Percentiles rank a stretch among this genome's conserved stretches.
phyloP scores from a whole-genome alignment of 768 basidiomycete species.

The Exidia glandulosa region DNA sequence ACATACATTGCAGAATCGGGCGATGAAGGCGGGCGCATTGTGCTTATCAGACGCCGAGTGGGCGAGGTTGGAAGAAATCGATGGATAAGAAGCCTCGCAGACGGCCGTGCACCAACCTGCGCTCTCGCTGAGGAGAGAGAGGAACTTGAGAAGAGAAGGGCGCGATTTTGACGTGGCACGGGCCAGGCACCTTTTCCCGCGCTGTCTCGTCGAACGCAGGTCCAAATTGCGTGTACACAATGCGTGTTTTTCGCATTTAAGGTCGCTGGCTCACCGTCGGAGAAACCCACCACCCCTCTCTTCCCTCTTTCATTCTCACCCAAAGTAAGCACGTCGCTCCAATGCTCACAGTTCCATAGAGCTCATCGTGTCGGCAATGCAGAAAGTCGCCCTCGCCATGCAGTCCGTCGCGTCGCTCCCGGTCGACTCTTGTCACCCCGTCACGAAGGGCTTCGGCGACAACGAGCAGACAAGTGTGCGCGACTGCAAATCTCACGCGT shows the following conservation, averaged over 20 bases:
- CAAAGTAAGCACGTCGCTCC: not conserved
- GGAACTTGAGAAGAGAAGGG: not conserved
- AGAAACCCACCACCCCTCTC: not conserved
- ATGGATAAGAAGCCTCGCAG: not conserved
- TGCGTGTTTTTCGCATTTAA: not conserved
- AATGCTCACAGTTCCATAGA: too few species aligned
- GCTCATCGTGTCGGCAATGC: too few species aligned
- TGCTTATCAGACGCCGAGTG: not conserved
- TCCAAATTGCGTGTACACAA: not conserved
- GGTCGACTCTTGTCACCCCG: not conserved
- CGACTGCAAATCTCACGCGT: not conserved
- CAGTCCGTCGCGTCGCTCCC: not conserved
- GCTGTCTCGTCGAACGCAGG: not conserved
- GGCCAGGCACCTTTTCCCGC: not conserved
- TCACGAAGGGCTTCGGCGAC: not conserved
- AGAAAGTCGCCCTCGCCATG: not conserved
- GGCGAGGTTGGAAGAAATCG: not conserved
- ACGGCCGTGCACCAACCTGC: not conserved
- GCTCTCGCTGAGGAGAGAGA: not conserved
- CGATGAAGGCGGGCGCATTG: not conserved
- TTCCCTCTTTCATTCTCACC: not conserved
- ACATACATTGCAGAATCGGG: not conserved
- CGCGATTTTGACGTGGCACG: not conserved
- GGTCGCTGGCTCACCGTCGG: not conserved
- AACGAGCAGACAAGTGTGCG: not conserved